Percentiles rank a stretch among this genome's conserved stretches.
Conservation (phyloP, 805 yeast species). For the Starmerella stigmatis region DNA sequence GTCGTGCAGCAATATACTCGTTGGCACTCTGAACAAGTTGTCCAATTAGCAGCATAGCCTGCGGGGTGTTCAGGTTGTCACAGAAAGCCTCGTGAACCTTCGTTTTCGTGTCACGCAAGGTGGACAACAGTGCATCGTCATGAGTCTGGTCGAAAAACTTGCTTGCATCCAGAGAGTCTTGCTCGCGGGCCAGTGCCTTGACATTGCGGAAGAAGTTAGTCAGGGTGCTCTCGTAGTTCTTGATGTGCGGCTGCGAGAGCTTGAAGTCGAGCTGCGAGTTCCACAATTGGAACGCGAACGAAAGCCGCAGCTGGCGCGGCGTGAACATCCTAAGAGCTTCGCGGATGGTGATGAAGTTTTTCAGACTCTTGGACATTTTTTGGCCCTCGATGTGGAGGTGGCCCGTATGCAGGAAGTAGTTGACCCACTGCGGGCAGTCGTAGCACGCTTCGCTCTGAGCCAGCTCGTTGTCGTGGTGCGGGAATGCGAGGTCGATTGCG, state of each 20-base stretch:
- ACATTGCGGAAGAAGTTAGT: constrained; percentile 77
- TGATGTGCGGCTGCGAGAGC: constrained; percentile 67
- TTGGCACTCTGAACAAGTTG: constrained; percentile 66
- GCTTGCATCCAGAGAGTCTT: constrained; percentile 42
- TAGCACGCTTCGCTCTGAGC: constrained; percentile 94
- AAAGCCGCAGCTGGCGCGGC: constrained; percentile 77
- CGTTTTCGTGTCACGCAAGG: constrained; percentile 42
- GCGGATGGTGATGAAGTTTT: constrained; percentile 88
- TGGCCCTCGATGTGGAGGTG: constrained; percentile 97
- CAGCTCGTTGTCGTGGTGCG: constrained; percentile 96
- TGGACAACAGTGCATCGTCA: constrained; percentile 39
- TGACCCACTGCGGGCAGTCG: constrained; percentile 89
- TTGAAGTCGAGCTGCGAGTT: constrained; percentile 87
- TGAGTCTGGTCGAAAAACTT: constrained; percentile 46
- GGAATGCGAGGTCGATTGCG: constrained; percentile 94
- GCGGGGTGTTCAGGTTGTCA: constrained; percentile 77
- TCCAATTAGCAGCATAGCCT: constrained; percentile 51
- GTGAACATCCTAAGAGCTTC: constrained; percentile 68
- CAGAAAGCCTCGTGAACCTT: constrained; percentile 70
- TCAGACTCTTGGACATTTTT: constrained; percentile 91
- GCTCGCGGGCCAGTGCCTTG: constrained; percentile 69
- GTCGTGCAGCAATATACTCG: constrained; percentile 49
- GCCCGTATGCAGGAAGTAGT: constrained; percentile 93
- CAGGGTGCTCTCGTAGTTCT: constrained; percentile 59
- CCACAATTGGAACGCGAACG: constrained; percentile 89